These are phyloP conservation scores for Excoecaria cochinchinensis DNA, from an alignment of 345 rosid species.

Conservation along the genomic window DNA sequence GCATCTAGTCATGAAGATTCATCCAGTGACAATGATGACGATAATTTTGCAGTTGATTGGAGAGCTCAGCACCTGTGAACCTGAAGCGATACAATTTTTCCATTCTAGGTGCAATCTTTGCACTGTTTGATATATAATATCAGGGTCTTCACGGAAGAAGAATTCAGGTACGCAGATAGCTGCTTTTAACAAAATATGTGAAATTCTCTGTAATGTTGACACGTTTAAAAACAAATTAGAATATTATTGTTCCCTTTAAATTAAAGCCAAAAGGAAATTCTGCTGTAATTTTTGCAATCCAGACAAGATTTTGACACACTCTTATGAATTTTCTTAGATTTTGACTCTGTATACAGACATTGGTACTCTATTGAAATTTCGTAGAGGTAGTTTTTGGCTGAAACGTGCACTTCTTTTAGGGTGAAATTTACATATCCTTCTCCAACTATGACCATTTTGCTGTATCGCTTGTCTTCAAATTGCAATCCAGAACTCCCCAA, in stretches of 20 bases:
- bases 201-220: neutral
- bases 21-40: conserved; percentile 57
- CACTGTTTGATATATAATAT: neutral
- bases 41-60: conserved; percentile 79
- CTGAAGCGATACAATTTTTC: neutral
- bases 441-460: no score
- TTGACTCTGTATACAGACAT: no score
- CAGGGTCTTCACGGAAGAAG: neutral
- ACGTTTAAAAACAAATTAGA: neutral
- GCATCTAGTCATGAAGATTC: conserved; percentile 45
- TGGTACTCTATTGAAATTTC: no score
- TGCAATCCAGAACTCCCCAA: no score
- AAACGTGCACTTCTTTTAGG: no score
- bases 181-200: neutral
- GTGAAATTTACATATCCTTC: no score
- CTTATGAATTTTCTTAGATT: no score
- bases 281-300: no score
- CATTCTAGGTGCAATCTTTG: neutral
- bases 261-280: no score
- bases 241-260: neutral
- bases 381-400: no score
- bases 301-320: no score
- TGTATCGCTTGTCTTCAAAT: no score
- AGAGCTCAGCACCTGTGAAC: conserved; percentile 86
- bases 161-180: neutral